Percentiles rank a stretch among this genome's conserved stretches.
Evolutionary conservation across 352 stramenopile genomes (phyloP).

Genomic region (Saprolegnia diclina): DNA sequence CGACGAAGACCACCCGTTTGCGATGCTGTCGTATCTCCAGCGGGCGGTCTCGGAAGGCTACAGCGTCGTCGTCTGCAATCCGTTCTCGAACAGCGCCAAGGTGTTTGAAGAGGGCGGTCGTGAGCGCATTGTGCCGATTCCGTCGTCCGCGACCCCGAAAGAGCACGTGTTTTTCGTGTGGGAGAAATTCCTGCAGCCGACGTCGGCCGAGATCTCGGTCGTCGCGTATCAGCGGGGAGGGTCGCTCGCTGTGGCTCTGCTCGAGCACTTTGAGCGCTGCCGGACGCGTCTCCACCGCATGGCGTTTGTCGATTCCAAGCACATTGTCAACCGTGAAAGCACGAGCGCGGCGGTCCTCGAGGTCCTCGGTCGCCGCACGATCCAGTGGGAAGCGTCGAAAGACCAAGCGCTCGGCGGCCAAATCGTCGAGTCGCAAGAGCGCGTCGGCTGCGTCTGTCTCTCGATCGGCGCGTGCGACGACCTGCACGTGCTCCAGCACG

Average conservation of each 20-base stretch:
- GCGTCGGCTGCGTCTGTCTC: constrained; percentile 80
- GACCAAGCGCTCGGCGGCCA: constrained; percentile 69
- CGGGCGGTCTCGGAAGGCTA: constrained; percentile 83
- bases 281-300: constrained; percentile 79
- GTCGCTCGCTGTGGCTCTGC: constrained; percentile 73
- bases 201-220: constrained; percentile 78
- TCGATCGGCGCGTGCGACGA: constrained; percentile 72
- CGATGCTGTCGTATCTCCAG: constrained; percentile 79
- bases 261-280: constrained; percentile 63
- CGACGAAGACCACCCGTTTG: constrained; percentile 80
- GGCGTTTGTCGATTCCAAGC: constrained; percentile 83
- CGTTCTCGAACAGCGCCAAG: constrained; percentile 80
- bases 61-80: constrained; percentile 81
- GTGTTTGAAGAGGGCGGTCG: constrained; percentile 85
- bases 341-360: constrained; percentile 61
- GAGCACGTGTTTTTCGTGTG: constrained; percentile 87
- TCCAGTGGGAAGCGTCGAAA: constrained; percentile 85
- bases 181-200: constrained; percentile 75
- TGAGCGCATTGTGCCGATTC: constrained; percentile 78
- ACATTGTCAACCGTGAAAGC: constrained; percentile 78
- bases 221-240: constrained; percentile 78
- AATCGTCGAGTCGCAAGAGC: constrained; percentile 79
- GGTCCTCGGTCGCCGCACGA: constrained; percentile 74
- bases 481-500: constrained; percentile 64
- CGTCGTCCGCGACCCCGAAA: constrained; percentile 74